Evolutionary conservation across 495 filamentous ascomycete genomes (phyloP).

Genomic region (Xylaria acuta): DNA sequence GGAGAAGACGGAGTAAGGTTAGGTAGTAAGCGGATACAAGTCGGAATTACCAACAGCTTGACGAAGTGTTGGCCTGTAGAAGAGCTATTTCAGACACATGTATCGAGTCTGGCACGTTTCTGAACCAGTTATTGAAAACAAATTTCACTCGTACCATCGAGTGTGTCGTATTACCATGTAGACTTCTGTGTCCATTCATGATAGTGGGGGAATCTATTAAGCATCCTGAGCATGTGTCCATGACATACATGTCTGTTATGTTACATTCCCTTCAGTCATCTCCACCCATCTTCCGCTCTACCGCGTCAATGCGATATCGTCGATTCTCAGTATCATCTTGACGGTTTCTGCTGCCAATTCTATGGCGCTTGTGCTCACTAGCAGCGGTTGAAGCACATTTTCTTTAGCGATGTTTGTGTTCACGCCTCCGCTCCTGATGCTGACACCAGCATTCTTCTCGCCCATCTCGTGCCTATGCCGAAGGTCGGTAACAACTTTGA

Average conservation of each 20-base stretch:
- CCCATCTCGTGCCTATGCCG: slow-evolving; percentile 91
- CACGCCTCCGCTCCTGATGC: slow-evolving; percentile 95
- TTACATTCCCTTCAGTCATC: slow-evolving; percentile 29
- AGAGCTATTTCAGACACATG: not conserved
- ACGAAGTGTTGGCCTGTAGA: not conserved
- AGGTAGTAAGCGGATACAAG: not conserved
- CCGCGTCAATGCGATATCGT: slow-evolving; percentile 76
- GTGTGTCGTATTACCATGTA: not conserved
- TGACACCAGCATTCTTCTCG: slow-evolving; percentile 94
- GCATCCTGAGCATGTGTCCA: slow-evolving; percentile 29
- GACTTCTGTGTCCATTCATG: not conserved
- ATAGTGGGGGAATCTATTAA: slow-evolving; percentile 25
- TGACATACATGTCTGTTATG: slow-evolving; percentile 28
- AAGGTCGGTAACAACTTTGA: slow-evolving; percentile 98
- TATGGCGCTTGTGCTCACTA: slow-evolving; percentile 96
- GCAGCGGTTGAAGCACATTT: slow-evolving; percentile 93
- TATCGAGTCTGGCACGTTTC: not conserved
- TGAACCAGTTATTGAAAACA: no score
- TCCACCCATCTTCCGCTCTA: slow-evolving; percentile 28
- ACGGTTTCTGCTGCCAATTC: slow-evolving; percentile 97
- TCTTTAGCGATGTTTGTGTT: slow-evolving; percentile 94
- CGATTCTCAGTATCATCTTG: slow-evolving; percentile 97
- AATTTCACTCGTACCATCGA: not conserved
- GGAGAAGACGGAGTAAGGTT: not conserved
- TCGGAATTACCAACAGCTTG: not conserved